Evolutionary conservation across 805 yeast genomes (phyloP), one percentile per base, ranked within the genome.

Genomic region (Ogataea parapolymorpha): DNA sequence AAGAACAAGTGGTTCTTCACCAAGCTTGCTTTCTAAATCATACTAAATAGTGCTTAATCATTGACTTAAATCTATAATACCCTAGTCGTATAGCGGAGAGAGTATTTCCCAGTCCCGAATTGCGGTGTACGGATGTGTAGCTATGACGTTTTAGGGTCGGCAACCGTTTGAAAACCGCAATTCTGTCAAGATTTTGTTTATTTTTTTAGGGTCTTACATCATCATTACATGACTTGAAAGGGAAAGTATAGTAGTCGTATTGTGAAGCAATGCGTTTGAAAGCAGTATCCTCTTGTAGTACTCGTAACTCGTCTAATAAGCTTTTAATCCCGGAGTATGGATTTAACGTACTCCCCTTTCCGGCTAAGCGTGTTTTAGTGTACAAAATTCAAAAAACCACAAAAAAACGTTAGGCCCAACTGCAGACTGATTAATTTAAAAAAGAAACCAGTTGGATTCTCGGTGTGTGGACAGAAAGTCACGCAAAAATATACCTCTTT

Each of bases 1-100:
- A 89, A 93, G 85, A 91, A 91, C 90, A 90, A 89, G 79, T 93
- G 99, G 99, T 93, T 93, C 82, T 93, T 93, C 90, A 82, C 95
- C 75, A 93, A 93, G 80, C 61, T 64, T 45, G 63, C 67, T 55
- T 64, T 61, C 56, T 64, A 65, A 61, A 54, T 35, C 44, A 39
- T 41, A 35, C 40, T 41, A 40, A 37, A 39, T 37, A 43, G 45
- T 46, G 37, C 39, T 30, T 41, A 42, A 43, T 38, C 41, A 42
- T 41, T 43, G 35, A 34, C 38, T 23, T 40, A 35, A 40, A 16
- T 28, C 5, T 8, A 5, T 13, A 30, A 35, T 38, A 39, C 27
- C 17, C 14, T 5, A 5, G 6, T 11, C 27, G n/a, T n/a, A 25
- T 25, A 12, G 7, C 27, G 27, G 4, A n/a, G 14, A 12, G 13